Evolutionary conservation across 371 early-diverging fungal species (phyloP).

Genomic region (Mortierella sp.): DNA sequence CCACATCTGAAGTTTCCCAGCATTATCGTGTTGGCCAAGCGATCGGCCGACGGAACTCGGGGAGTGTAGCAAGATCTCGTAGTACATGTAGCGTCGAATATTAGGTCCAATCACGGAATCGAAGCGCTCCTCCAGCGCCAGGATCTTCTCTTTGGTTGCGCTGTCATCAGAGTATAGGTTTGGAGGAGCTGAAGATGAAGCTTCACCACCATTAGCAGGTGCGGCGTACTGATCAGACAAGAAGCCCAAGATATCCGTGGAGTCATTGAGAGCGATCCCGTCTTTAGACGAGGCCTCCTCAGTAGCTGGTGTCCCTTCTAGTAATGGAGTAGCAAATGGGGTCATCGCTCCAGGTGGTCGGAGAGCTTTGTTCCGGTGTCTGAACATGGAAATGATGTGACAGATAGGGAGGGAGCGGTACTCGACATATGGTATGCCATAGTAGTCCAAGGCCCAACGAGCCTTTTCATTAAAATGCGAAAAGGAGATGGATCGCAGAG

Average conservation of each 20-base stretch:
- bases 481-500: slow-evolving; percentile 32
- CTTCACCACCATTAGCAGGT: slow-evolving; percentile 6
- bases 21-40: slow-evolving; percentile 37
- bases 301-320: slow-evolving; percentile 7
- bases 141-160: slow-evolving; percentile 39
- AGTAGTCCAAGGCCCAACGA: slow-evolving; percentile 54
- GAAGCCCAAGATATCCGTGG: slow-evolving; percentile 36
- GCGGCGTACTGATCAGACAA: slow-evolving; percentile 32
- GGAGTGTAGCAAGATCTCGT: slow-evolving; percentile 28
- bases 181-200: not conserved
- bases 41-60: slow-evolving; percentile 28
- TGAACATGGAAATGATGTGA: slow-evolving; percentile 47
- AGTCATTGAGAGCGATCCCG: slow-evolving; percentile 27
- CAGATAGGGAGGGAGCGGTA: slow-evolving; percentile 34
- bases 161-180: slow-evolving; percentile 38
- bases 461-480: slow-evolving; percentile 56
- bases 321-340: slow-evolving; percentile 29
- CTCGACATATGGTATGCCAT: slow-evolving; percentile 42
- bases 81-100: slow-evolving; percentile 32
- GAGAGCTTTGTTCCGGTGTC: slow-evolving; percentile 10
- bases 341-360: slow-evolving; percentile 8
- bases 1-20: slow-evolving; percentile 33
- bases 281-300: not conserved
- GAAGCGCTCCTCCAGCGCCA: slow-evolving; percentile 43
- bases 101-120: slow-evolving; percentile 38